These are phyloP conservation scores for Rhizophagus clarus DNA, from an alignment of 192 early-diverging fungal species.

Conservation along the genomic window DNA sequence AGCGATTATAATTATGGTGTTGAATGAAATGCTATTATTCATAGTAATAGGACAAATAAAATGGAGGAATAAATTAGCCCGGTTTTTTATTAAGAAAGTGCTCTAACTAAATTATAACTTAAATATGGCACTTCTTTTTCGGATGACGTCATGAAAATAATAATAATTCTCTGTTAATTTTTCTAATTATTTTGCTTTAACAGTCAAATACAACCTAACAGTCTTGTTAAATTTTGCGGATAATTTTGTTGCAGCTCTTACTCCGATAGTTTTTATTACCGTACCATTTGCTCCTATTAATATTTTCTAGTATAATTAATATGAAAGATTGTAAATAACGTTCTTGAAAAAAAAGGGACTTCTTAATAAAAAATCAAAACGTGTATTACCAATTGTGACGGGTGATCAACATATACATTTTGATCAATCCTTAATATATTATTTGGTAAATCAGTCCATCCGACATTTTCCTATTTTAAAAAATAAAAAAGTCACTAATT, in stretches of 20 bases:
- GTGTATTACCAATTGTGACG: slow-evolving; percentile 37
- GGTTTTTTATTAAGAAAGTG: no score
- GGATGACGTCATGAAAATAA: no score
- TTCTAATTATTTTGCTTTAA: not conserved
- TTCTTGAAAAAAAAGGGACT: not conserved
- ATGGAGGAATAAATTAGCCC: no score
- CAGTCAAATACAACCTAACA: not conserved
- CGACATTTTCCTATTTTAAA: slow-evolving; percentile 47
- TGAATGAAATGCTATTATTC: no score
- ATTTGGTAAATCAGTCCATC: slow-evolving; percentile 53
- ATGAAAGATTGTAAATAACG: not conserved
- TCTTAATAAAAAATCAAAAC: not conserved
- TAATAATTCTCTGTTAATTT: not conserved
- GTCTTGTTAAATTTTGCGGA: not conserved
- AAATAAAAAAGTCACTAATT: not conserved
- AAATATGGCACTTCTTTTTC: no score
- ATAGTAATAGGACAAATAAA: no score
- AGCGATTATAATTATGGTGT: no score
- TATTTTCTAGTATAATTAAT: slow-evolving; percentile 46
- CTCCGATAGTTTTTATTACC: slow-evolving; percentile 46
- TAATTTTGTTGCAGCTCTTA: slow-evolving; percentile 33
- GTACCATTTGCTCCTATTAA: slow-evolving; percentile 52
- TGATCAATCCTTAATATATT: slow-evolving; percentile 57
- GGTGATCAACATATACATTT: slow-evolving; percentile 52
- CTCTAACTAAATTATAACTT: no score